These are phyloP conservation scores for Phytopythium sindhum DNA, from an alignment of 352 stramenopile genomes.

Conservation along the genomic window DNA sequence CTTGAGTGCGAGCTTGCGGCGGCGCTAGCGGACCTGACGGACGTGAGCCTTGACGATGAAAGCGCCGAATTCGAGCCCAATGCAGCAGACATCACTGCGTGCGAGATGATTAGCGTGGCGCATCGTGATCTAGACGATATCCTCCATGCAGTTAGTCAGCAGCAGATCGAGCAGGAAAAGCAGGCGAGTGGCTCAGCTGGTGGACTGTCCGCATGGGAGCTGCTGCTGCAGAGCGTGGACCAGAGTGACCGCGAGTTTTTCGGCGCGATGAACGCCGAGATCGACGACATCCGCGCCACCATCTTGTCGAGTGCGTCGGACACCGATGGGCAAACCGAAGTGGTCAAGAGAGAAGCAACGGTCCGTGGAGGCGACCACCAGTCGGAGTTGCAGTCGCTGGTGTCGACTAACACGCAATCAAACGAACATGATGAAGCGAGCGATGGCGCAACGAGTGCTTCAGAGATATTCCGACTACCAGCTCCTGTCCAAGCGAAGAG, in stretches of 20 bases:
- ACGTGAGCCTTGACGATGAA: not conserved
- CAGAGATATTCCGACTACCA: not conserved
- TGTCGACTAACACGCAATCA: not conserved
- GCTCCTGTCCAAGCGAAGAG: not conserved
- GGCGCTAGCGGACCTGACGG: slow-evolving; percentile 27
- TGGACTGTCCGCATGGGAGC: slow-evolving; percentile 17
- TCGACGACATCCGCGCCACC: slow-evolving; percentile 24
- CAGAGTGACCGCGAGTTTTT: slow-evolving; percentile 42
- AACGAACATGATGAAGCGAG: not conserved
- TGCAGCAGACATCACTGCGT: not conserved
- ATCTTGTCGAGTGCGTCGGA: slow-evolving; percentile 7
- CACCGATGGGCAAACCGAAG: not conserved
- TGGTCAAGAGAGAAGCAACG: not conserved
- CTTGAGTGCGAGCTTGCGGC: slow-evolving; percentile 43
- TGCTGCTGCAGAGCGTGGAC: slow-evolving; percentile 35
- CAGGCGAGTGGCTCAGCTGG: not conserved
- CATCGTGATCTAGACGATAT: slow-evolving; percentile 32
- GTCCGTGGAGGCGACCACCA: not conserved
- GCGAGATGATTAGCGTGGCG: not conserved
- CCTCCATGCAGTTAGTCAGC: slow-evolving; percentile 7
- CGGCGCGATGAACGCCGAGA: slow-evolving; percentile 20
- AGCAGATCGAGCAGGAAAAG: not conserved
- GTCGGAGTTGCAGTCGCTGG: not conserved
- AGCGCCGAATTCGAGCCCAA: slow-evolving; percentile 4
- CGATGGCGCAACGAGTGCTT: too few relatives aligned